These are phyloP conservation scores for Rhodotorula sp. DNA, from an alignment of 1,284 basidiomycete genomes.

Conservation along the genomic window DNA sequence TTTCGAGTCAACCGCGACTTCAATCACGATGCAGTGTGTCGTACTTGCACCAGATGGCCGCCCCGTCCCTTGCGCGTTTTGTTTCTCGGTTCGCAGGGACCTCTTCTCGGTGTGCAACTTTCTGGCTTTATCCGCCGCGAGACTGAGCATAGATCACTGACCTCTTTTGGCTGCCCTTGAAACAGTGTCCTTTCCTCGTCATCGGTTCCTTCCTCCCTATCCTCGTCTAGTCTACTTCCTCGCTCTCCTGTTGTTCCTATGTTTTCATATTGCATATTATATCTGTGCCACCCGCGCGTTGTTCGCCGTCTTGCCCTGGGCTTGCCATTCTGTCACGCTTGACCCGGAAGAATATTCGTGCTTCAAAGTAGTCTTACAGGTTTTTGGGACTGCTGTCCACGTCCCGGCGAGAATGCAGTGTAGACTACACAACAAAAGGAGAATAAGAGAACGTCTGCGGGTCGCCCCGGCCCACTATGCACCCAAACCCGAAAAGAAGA, in stretches of 20 bases:
- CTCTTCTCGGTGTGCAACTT: constrained; percentile 56
- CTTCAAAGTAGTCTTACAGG: background rate
- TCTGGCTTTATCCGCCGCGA: background rate
- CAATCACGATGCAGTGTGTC: constrained; percentile 87
- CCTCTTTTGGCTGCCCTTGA: background rate
- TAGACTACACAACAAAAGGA: background rate
- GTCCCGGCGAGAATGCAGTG: background rate
- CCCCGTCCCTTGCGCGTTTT: constrained; percentile 81
- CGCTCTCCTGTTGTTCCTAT: background rate
- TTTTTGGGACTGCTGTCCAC: no score
- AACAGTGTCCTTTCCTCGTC: constrained; percentile 40
- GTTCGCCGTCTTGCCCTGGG: no score
- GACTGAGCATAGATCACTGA: background rate
- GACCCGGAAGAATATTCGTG: background rate
- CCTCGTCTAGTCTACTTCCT: constrained; percentile 12
- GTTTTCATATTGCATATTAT: no score
- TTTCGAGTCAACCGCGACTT: constrained; percentile 84
- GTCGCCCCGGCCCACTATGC: no score
- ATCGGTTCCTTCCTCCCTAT: constrained; percentile 42
- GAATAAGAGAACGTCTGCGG: no score
- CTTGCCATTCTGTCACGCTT: no score
- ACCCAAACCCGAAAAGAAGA: no score
- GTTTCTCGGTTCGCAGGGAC: constrained; percentile 87
- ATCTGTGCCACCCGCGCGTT: no score
- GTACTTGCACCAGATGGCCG: constrained; percentile 77